These are phyloP conservation scores for Capniomyces stellatus DNA, from an alignment of 371 early-diverging fungal genomes.

Conservation along the genomic window DNA sequence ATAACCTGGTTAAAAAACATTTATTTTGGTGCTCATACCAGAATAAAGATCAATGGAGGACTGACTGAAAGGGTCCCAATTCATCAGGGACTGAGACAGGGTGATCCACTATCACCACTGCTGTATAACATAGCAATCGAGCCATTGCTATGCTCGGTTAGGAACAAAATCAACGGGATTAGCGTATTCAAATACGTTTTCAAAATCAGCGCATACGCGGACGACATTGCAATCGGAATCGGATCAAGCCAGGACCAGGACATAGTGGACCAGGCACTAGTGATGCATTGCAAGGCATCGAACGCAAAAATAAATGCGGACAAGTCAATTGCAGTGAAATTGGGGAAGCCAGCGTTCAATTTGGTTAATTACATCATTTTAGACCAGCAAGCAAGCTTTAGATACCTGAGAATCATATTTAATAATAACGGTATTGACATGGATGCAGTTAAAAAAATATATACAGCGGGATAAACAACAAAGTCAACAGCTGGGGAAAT, in stretches of 20 bases:
- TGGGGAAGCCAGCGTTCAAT: background rate
- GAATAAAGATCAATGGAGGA: background rate
- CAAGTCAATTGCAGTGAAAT: background rate
- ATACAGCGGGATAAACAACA: background rate
- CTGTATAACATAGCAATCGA: constrained; percentile 6
- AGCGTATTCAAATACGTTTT: background rate
- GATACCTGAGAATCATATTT: constrained; percentile 1
- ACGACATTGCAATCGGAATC: constrained; percentile 3
- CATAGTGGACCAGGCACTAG: background rate
- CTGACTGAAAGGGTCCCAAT: background rate
- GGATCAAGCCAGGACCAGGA: background rate
- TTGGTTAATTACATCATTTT: background rate
- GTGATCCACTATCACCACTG: constrained; percentile 8
- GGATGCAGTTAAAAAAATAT: background rate
- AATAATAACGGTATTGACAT: background rate
- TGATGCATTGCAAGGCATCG: background rate
- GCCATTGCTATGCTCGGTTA: constrained; percentile 3
- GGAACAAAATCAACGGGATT: background rate
- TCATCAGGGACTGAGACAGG: constrained; percentile 4
- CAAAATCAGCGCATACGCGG: constrained; percentile 4
- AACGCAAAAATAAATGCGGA: background rate
- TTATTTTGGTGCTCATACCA: background rate
- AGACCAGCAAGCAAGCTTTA: background rate
- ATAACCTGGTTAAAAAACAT: background rate
- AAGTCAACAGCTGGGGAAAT: background rate